Evolutionary conservation across 352 stramenopile species (phyloP).

Genomic region (Thalassiosira mediterranea): DNA sequence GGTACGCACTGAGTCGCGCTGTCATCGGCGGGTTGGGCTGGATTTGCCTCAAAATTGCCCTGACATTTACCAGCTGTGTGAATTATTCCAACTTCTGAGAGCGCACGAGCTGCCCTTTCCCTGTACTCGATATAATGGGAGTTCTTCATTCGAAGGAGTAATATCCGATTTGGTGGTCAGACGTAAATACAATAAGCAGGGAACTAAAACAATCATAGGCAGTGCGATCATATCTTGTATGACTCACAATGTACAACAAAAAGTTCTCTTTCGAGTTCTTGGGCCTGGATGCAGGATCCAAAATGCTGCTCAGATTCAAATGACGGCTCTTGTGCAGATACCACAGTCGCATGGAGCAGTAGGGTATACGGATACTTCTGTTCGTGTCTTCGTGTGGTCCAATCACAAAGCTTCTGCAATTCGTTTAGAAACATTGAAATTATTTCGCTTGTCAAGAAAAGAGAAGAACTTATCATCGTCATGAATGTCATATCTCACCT

Average conservation of each 20-base stretch:
- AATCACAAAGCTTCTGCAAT: constrained; percentile 35
- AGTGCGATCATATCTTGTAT: no score
- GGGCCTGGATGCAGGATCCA: constrained; percentile 38
- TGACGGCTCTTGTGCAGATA: constrained; percentile 43
- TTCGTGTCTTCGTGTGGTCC: constrained; percentile 46
- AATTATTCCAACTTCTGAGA: constrained; percentile 56
- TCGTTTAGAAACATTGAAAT: no score
- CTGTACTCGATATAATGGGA: constrained; percentile 57
- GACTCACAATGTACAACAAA: constrained; percentile 50
- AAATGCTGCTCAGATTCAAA: constrained; percentile 36
- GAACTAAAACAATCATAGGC: no score
- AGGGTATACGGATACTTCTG: constrained; percentile 47
- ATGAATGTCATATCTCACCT: no score
- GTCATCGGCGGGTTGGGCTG: constrained; percentile 9
- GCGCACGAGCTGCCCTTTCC: constrained; percentile 37
- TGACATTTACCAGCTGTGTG: constrained; percentile 57
- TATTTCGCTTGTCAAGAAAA: no score
- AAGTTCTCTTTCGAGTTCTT: constrained; percentile 57
- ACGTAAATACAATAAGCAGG: not conserved
- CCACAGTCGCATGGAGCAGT: constrained; percentile 51
- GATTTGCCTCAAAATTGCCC: constrained; percentile 47
- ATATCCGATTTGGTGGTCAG: no score
- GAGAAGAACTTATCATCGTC: no score
- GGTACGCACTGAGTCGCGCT: constrained; percentile 39
- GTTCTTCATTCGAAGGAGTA: constrained; percentile 17